phyloP scores from a whole-genome alignment of 768 basidiomycete species.

The Lactarius sanguifluus region DNA sequence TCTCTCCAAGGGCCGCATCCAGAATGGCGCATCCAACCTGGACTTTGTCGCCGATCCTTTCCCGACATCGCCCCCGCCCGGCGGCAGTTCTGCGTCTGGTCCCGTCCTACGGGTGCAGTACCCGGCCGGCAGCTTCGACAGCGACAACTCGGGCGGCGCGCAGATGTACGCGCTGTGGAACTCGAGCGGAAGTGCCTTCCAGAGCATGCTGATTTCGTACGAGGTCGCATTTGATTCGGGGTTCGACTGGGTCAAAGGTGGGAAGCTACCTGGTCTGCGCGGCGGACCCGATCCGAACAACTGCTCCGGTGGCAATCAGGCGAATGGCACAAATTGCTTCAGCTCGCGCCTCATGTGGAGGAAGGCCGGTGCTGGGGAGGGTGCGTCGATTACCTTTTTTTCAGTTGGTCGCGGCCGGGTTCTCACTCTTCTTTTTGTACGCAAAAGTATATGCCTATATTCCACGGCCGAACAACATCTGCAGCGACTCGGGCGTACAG shows the following conservation, averaged over 20 bases:
- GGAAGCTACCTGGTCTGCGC: conserved; percentile 74
- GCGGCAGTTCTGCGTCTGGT: conserved; percentile 33
- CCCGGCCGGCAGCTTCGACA: conserved; percentile 57
- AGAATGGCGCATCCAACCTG: conserved; percentile 55
- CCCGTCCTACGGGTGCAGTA: conserved; percentile 63
- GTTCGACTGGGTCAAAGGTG: conserved; percentile 75
- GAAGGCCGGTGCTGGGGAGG: conserved; percentile 61
- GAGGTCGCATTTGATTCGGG: conserved; percentile 66
- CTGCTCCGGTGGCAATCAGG: conserved; percentile 67
- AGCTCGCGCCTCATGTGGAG: conserved; percentile 79
- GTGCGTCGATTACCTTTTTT: conserved; percentile 40
- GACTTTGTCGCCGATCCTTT: conserved; percentile 70
- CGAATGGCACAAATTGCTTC: conserved; percentile 69
- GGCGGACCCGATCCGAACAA: conserved; percentile 63
- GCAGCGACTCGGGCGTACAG: conserved; percentile 50
- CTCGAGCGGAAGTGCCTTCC: conserved; percentile 53
- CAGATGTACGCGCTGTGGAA: conserved; percentile 75
- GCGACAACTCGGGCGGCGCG: conserved; percentile 54
- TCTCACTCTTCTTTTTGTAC: background rate
- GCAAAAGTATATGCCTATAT: conserved; percentile 77
- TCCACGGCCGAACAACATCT: conserved; percentile 60
- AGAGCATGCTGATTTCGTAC: conserved; percentile 70
- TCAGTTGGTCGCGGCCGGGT: conserved; percentile 9
- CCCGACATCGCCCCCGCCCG: conserved; percentile 46
- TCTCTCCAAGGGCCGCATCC: conserved; percentile 58